Evolutionary conservation across 73 alveolate species (phyloP).

Genomic region (Paramecium octaurelia): DNA sequence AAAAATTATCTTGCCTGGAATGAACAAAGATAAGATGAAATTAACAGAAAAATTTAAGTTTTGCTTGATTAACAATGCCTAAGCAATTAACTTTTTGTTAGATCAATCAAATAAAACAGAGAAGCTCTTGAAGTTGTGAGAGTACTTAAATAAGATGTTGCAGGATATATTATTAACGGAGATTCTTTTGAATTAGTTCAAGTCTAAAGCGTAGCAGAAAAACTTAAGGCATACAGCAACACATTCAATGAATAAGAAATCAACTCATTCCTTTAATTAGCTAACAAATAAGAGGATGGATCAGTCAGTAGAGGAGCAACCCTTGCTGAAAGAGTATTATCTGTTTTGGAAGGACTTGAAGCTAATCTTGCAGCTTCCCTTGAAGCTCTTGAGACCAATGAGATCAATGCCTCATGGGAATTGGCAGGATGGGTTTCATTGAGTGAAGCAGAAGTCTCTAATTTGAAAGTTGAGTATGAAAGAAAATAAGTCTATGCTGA

Average conservation of each 20-base stretch:
- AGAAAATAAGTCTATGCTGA: conserved; percentile 47
- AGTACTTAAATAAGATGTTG: conserved; percentile 34
- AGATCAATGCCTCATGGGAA: conserved; percentile 48
- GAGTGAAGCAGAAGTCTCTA: conserved; percentile 38
- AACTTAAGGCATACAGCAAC: neutral
- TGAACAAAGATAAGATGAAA: conserved; percentile 36
- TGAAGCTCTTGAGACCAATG: neutral
- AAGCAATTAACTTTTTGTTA: conserved; percentile 29
- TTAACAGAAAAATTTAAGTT: neutral
- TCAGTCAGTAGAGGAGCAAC: conserved; percentile 19
- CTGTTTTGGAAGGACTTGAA: neutral
- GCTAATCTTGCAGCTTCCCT: neutral
- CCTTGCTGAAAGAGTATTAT: conserved; percentile 40
- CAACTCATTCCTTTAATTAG: neutral
- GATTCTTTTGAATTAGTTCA: neutral
- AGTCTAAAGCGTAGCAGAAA: conserved; percentile 15
- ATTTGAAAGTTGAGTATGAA: conserved; percentile 2
- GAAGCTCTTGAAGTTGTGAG: conserved; percentile 40
- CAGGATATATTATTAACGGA: conserved; percentile 43
- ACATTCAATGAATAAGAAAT: neutral
- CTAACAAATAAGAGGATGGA: conserved; percentile 20
- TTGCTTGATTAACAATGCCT: neutral
- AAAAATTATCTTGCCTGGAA: conserved; percentile 40
- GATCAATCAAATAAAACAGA: conserved; percentile 4
- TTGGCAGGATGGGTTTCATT: conserved; percentile 52